A percentile compares a stretch with the other conserved stretches of the same genome.
Conservation (phyloP, 257 asterid species). For the Fraxinus pennsylvanica region DNA sequence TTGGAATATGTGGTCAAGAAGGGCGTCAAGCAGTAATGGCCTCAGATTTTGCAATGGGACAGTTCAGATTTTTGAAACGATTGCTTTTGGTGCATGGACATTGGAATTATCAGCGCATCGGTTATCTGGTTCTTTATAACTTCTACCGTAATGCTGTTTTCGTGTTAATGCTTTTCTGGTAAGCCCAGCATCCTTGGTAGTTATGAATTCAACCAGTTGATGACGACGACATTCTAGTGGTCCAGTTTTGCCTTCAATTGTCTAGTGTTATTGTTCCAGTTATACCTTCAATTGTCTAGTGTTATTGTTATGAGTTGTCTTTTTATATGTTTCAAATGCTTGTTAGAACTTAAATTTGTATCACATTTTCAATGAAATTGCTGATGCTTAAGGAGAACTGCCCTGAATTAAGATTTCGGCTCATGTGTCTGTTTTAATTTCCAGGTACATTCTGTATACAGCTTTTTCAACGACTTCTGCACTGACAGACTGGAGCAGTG, state of each 20-base stretch:
- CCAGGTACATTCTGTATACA: slow-evolving; percentile 85
- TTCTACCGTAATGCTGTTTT: slow-evolving; percentile 98
- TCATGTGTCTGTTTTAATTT: slow-evolving; percentile 18
- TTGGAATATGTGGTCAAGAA: slow-evolving; percentile 98
- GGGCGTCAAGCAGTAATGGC: slow-evolving; percentile 99
- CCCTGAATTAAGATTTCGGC: slow-evolving; percentile 4
- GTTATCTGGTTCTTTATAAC: slow-evolving; percentile 88
- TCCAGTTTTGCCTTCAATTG: slow-evolving; percentile 1
- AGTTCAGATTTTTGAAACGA: slow-evolving; percentile 81
- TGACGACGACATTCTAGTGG: not conserved
- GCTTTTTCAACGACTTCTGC: slow-evolving; percentile 97
- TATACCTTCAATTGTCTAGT: slow-evolving; percentile 12
- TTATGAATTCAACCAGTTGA: slow-evolving; percentile 13
- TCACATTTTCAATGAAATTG: slow-evolving; percentile 9
- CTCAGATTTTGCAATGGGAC: slow-evolving; percentile 99
- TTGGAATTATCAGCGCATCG: slow-evolving; percentile 96
- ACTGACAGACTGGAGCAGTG: slow-evolving; percentile 96
- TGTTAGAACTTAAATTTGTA: slow-evolving; percentile 13
- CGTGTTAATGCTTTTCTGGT: slow-evolving; percentile 99
- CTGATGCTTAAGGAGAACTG: slow-evolving; percentile 13
- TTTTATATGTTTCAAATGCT: slow-evolving; percentile 12
- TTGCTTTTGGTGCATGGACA: slow-evolving; percentile 97
- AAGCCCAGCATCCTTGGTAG: slow-evolving; percentile 25
- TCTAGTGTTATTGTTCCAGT: not conserved
- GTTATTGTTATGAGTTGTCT: not conserved